Base-by-base conservation (phyloP, 768 basidiomycete species). In the Tubosaeta sp. region DNA sequence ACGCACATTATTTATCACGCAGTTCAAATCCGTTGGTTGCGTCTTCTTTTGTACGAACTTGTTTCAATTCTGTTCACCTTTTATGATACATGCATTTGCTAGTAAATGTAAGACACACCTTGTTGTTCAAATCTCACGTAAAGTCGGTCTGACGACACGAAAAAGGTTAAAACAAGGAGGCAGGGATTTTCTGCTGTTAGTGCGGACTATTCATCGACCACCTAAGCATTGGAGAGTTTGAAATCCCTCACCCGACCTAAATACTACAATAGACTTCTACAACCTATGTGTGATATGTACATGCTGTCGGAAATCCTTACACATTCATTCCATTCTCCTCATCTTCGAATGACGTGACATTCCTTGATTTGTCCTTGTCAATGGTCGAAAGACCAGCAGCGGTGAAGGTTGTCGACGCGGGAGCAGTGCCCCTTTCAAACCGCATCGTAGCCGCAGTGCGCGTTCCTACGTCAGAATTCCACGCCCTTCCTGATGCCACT, bases 401-500 rank as follows among this genome's bases (percentile, higher is more conserved):
- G 35, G 32, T 34, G 32, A 34, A 11, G 13, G 27, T 21, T 4
- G 34, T 38, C 13, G 16, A n/a, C 2, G 39, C n/a, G 9, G 40
- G 34, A 6, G 12, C n/a, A 13, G 25, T 29, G 13, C 3, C 3
- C 8, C 14, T 38, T 19, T 25, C 8, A 25, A 47, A 47, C 24
- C 11, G 35, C 16, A 47, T 19, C 11, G 35, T 9, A 14, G 12
- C 6, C 25, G 11, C n/a, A 12, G n/a, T n/a, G 3, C 27, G 46
- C 7, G 36, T 47, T 8, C 13, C 36, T 14, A 13, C 21, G 19
- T 39, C 25, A n/a, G 46, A 11, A 9, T 30, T 14, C 57, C 57
- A 58, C 3, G 56, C 57, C 22, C 22, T 53, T 18, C 52, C 56
- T 2, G 34, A 32, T 5, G 45, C 51, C 16, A 58, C 46, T 3